Base-by-base conservation (phyloP, 2,329 filamentous ascomycete species). In the Clonostachys chloroleuca region DNA sequence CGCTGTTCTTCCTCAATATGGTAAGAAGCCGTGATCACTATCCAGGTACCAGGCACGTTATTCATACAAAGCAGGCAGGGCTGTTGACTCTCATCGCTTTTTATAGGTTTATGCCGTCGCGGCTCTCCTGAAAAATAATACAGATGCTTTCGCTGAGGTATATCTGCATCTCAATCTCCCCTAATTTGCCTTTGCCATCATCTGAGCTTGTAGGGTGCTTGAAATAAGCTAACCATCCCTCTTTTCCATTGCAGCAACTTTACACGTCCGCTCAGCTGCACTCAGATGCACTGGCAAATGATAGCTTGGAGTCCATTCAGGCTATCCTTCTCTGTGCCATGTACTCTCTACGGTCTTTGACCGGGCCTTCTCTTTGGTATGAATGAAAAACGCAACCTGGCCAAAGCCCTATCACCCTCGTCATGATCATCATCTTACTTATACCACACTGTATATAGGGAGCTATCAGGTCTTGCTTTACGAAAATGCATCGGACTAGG, bases 361-460 rank as follows among this genome's bases (percentile, higher is more conserved):
- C 47, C 7, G 62, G 61, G 6, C 47, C 59, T 34, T 62, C 58
- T 1, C 45, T 52, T 5, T 65, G 61, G 60, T 60, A 52, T 47
- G 48, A 43, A 43, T 5, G 13, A 6, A 16, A 20, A 42, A 24
- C 6, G 6, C 24, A 24, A 24, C 24, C 24, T 24, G 24, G 3
- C 7, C 24, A 8, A 24, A 24, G 24, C 24, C 24, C 24, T 8
- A 24, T 24, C 24, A 24, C 8, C 24, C 8, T 7, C 7, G 24
- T 24, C 24, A 24, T 24, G 24, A 24, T 24, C 24, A 24, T 24
- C 24, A 8, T 24, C 24, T 24, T 24, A 24, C 24, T 14, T 7
- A 12, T 42, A 14, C 18, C 24, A 20, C 6, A 17, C 40, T 14
- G n/a, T 7, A 20, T 24, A 20, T 42, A 42, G 40, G 40, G 24